Evolutionary conservation across 306 rosid genomes (phyloP).

Genomic region (Inga leiocalycina): DNA sequence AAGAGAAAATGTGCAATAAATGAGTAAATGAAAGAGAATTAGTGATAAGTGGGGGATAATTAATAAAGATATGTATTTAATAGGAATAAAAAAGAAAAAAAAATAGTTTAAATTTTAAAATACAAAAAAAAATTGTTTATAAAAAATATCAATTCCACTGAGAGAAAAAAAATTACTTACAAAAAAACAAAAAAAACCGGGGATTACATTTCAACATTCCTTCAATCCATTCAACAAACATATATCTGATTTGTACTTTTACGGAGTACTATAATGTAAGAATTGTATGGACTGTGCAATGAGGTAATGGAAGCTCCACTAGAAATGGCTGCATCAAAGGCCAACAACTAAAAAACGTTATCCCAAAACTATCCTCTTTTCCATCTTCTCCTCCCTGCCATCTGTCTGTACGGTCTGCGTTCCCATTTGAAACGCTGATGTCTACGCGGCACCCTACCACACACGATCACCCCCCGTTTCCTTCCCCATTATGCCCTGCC

Average conservation of each 20-base stretch:
- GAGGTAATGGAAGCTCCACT: not conserved
- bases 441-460: slow-evolving; percentile 37
- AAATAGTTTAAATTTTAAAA: too few species aligned
- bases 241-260: not conserved
- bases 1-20: too few species aligned
- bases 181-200: too few species aligned
- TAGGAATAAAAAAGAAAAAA: too few species aligned
- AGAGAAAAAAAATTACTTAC: too few species aligned
- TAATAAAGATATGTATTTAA: too few species aligned
- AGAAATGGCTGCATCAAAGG: not conserved
- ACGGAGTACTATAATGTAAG: too few species aligned
- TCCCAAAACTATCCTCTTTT: too few species aligned
- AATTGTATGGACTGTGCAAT: not conserved
- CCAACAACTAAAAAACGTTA: not conserved
- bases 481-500: slow-evolving; percentile 13
- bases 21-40: too few species aligned
- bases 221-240: not conserved
- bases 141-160: too few species aligned
- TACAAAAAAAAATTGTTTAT: too few species aligned
- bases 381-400: slow-evolving; percentile 1
- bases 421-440: slow-evolving; percentile 19
- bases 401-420: slow-evolving; percentile 29
- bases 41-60: too few species aligned
- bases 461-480: slow-evolving; percentile 18
- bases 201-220: not conserved